These are phyloP conservation scores for Epichloe coenophiala DNA, from an alignment of 2,329 filamentous ascomycete species.

Conservation along the genomic window DNA sequence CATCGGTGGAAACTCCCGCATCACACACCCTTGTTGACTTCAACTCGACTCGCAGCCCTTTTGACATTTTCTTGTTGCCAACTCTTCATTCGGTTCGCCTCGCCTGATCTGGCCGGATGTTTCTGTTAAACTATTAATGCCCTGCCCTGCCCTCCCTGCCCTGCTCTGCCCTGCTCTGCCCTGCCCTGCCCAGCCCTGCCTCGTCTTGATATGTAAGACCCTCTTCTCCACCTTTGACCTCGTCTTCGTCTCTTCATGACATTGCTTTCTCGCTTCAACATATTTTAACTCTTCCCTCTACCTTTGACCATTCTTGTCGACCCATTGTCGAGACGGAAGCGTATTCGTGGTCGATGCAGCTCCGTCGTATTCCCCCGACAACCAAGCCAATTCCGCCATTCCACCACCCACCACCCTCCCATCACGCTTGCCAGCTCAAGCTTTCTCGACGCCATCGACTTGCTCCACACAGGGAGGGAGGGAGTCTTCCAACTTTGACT, in stretches of 20 bases:
- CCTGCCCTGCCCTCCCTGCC: neutral
- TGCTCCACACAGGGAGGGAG: neutral
- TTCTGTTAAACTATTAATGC: constrained; percentile 3
- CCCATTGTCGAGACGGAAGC: too few relatives aligned
- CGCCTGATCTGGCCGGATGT: neutral
- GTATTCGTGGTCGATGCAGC: too few relatives aligned
- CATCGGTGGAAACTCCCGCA: too few relatives aligned
- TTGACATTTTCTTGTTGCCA: neutral
- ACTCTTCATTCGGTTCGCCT: neutral
- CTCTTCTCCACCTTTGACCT: neutral
- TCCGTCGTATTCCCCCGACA: neutral
- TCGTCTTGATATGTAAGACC: too few relatives aligned
- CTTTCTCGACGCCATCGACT: neutral
- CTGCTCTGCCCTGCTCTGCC: neutral
- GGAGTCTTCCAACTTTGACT: too few relatives aligned
- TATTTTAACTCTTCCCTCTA: neutral
- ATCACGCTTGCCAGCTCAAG: neutral
- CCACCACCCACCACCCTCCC: neutral
- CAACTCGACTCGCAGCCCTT: neutral
- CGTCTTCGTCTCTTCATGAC: neutral
- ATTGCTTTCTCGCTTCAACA: neutral
- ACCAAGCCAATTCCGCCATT: neutral
- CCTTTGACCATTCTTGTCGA: too few relatives aligned
- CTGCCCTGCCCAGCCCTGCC: neutral
- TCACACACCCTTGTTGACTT: neutral